phyloP scores from a whole-genome alignment of 1,284 basidiomycete species.

The Apiotrichum laibachii region DNA sequence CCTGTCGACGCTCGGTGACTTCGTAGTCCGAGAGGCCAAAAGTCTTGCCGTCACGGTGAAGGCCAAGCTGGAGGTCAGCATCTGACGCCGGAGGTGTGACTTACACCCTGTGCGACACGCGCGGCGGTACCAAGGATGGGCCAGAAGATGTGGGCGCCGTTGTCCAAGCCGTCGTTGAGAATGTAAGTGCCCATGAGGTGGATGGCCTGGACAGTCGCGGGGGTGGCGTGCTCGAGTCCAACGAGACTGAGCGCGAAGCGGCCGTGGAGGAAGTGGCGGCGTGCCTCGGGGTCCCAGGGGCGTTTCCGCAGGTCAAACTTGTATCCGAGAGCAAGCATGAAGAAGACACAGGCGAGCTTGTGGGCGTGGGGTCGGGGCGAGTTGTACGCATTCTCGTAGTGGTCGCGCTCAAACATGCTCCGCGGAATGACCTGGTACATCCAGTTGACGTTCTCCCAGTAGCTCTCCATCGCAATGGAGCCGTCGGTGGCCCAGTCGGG shows the following conservation, averaged over 20 bases:
- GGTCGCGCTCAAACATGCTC: slow-evolving; percentile 43
- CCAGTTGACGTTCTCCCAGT: slow-evolving; percentile 52
- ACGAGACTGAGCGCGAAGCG: slow-evolving; percentile 41
- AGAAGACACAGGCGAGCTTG: slow-evolving; percentile 49
- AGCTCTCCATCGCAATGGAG: slow-evolving; percentile 33
- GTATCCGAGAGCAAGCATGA: slow-evolving; percentile 49
- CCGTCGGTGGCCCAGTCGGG: slow-evolving; percentile 48
- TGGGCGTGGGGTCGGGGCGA: slow-evolving; percentile 37
- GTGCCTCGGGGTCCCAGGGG: slow-evolving; percentile 44
- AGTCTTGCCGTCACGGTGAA: slow-evolving; percentile 46
- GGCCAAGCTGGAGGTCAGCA: slow-evolving; percentile 33
- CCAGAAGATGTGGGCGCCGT: slow-evolving; percentile 50
- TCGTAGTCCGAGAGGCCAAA: slow-evolving; percentile 46
- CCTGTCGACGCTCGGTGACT: slow-evolving; percentile 43
- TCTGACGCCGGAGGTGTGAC: slow-evolving; percentile 2
- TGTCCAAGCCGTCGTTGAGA: slow-evolving; percentile 45
- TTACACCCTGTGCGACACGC: slow-evolving; percentile 42
- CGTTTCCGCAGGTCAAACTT: slow-evolving; percentile 46
- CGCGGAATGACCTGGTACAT: slow-evolving; percentile 47
- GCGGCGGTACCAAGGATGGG: slow-evolving; percentile 47
- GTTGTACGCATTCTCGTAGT: slow-evolving; percentile 43
- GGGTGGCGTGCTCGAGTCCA: slow-evolving; percentile 42
- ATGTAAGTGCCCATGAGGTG: slow-evolving; percentile 47
- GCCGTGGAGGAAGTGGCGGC: slow-evolving; percentile 43
- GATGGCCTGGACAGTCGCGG: slow-evolving; percentile 48